phyloP scores from a whole-genome alignment of 1,284 basidiomycete species.

The Cryptococcus sp. region DNA sequence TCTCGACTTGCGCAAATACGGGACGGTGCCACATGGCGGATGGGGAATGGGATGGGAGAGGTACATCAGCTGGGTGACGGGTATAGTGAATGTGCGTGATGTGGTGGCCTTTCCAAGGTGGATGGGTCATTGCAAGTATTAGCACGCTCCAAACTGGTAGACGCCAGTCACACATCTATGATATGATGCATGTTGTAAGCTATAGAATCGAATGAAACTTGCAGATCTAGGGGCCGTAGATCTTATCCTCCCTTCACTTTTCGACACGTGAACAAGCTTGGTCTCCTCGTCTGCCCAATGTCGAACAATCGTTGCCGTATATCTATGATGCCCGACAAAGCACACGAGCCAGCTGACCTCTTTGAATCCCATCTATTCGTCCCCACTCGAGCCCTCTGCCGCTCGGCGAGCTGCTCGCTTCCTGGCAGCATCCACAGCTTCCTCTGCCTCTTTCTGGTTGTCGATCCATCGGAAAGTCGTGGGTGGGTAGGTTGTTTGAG shows the following conservation, averaged over 20 bases:
- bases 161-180: too few relatives aligned
- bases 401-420: constrained; percentile 24
- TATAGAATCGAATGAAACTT: too few relatives aligned
- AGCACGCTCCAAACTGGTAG: constrained; percentile 5
- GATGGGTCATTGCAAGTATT: constrained; percentile 57
- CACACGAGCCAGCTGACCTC: too few relatives aligned
- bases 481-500: constrained; percentile 39
- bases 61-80: constrained; percentile 74
- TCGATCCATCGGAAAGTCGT: constrained; percentile 47
- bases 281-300: too few relatives aligned
- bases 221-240: too few relatives aligned
- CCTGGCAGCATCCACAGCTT: constrained; percentile 41
- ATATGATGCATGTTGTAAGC: too few relatives aligned
- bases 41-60: constrained; percentile 92
- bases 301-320: too few relatives aligned
- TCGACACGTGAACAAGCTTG: too few relatives aligned
- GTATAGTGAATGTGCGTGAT: constrained; percentile 78
- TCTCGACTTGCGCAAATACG: constrained; percentile 66
- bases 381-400: constrained; percentile 16
- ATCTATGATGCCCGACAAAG: too few relatives aligned
- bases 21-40: constrained; percentile 82
- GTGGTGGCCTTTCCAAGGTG: constrained; percentile 85
- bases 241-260: too few relatives aligned
- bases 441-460: constrained; percentile 45
- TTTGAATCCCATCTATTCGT: constrained; percentile 6